Evolutionary conservation across 768 basidiomycete genomes (phyloP), one percentile per base, ranked within the genome.

Genomic region (Serendipita indica): DNA sequence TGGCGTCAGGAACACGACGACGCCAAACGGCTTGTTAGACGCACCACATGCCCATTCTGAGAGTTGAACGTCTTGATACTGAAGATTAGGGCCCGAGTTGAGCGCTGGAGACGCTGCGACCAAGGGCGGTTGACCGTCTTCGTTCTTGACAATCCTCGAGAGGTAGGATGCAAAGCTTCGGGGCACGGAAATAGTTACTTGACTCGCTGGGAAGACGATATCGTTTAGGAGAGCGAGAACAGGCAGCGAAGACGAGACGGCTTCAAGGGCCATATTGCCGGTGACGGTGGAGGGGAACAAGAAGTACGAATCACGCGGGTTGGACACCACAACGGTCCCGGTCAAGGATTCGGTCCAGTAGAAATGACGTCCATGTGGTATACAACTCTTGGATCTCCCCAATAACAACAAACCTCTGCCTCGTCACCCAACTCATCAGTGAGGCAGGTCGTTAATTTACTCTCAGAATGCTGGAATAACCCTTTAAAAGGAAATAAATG

Each of bases 141-240:
- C 79, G 49, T 83, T 78, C 35, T 85, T 80, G 43, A 86, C 77
- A 63, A 87, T 76, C 0, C 79, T 70, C 34, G 86, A 73, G 4
- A 93, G 70, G 4, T 76, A 78, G 62, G 84, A 79, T 20, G 83
- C 86, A 33, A 83, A 74, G 22, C 75, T 63, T 18, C 74, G 75
- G 16, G 79, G 73, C 20, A 93, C 75, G 0, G 84, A 81, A 60
- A 90, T 69, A 0, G 85, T 82, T 41, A 86, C 72, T 13, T 81
- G 73, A 0, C 84, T 79, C 5, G 79, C 80, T 0, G 90, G 90
- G 12, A 89, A 78, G 34, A 92, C 79, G 60, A 92, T 71, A 0
- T 90, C 90, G 62, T 83, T 74, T 0, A 80, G 76, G 28, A 93
- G 79, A 3, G 79, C 75, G 46, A 93, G 74, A 28, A 90, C 72